phyloP scores from a whole-genome alignment of 225 moss, liverwort and hornwort species.

The Marchantia polymorpha region DNA sequence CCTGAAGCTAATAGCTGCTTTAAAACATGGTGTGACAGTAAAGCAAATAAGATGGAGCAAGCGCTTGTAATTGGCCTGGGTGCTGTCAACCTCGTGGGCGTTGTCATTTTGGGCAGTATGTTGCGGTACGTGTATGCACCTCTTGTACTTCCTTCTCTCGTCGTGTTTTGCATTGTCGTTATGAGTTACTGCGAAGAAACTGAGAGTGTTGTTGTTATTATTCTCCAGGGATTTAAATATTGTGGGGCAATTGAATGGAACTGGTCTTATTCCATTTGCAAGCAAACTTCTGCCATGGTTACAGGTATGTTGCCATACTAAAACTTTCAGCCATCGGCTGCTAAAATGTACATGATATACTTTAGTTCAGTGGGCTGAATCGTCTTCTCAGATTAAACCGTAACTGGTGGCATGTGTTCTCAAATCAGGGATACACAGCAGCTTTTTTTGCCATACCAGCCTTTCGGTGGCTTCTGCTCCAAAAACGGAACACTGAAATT shows the following conservation, averaged over 20 bases:
- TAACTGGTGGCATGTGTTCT: background rate
- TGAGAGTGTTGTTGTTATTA: slow-evolving; percentile 3
- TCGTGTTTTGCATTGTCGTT: background rate
- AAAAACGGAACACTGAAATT: slow-evolving; percentile 76
- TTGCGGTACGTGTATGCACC: slow-evolving; percentile 48
- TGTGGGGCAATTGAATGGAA: slow-evolving; percentile 76
- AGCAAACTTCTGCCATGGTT: slow-evolving; percentile 74
- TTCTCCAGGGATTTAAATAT: slow-evolving; percentile 73
- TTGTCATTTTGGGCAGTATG: slow-evolving; percentile 78
- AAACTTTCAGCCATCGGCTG: background rate
- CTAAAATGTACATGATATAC: background rate
- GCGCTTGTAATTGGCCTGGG: slow-evolving; percentile 81
- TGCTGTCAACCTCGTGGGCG: slow-evolving; percentile 78
- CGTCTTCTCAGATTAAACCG: background rate
- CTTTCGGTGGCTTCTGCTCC: slow-evolving; percentile 80
- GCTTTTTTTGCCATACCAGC: slow-evolving; percentile 97
- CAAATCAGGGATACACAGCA: slow-evolving; percentile 81
- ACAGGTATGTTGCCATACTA: slow-evolving; percentile 45
- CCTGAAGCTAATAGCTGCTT: background rate
- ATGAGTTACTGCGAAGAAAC: background rate
- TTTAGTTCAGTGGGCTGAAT: background rate
- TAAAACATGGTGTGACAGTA: slow-evolving; percentile 38
- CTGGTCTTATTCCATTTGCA: slow-evolving; percentile 88
- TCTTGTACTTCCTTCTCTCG: background rate
- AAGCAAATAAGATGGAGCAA: slow-evolving; percentile 72